These are phyloP conservation scores for Ophiorrhiza pumila DNA, from an alignment of 257 asterid genomes.

Conservation along the genomic window DNA sequence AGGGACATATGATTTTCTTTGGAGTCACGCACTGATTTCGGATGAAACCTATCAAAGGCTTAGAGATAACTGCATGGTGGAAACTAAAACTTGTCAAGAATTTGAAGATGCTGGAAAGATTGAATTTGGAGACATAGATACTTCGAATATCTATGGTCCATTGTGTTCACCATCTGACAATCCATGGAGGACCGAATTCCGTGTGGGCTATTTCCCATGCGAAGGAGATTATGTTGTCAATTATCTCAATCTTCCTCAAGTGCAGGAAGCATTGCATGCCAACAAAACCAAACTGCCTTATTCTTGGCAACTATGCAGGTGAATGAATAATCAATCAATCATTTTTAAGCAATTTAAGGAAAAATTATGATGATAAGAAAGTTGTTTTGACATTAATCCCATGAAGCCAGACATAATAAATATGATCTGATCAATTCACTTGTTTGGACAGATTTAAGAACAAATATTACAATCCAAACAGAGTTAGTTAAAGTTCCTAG, in stretches of 20 bases:
- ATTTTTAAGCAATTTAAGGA: neutral
- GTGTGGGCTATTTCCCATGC: conserved; percentile 33
- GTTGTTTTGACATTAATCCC: neutral
- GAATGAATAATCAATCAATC: no score
- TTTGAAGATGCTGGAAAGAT: conserved; percentile 6
- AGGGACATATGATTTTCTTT: conserved; percentile 31
- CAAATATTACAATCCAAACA: neutral
- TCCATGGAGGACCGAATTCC: conserved; percentile 6
- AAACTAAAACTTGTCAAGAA: conserved; percentile 22
- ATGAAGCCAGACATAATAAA: neutral
- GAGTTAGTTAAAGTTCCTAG: neutral
- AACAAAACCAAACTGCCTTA: conserved; percentile 30
- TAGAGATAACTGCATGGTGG: conserved; percentile 22
- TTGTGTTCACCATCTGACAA: conserved; percentile 15
- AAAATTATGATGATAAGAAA: no score
- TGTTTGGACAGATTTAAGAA: no score
- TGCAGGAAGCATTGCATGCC: conserved; percentile 41
- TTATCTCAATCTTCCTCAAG: conserved; percentile 44
- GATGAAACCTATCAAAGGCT: conserved; percentile 35
- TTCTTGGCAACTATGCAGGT: conserved; percentile 38
- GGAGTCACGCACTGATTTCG: conserved; percentile 49
- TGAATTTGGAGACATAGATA: conserved; percentile 33
- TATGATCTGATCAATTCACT: neutral
- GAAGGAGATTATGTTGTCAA: conserved; percentile 19
- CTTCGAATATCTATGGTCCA: conserved; percentile 38